phyloP scores from a whole-genome alignment of 768 basidiomycete genomes.

The Trametopsis cervina region DNA sequence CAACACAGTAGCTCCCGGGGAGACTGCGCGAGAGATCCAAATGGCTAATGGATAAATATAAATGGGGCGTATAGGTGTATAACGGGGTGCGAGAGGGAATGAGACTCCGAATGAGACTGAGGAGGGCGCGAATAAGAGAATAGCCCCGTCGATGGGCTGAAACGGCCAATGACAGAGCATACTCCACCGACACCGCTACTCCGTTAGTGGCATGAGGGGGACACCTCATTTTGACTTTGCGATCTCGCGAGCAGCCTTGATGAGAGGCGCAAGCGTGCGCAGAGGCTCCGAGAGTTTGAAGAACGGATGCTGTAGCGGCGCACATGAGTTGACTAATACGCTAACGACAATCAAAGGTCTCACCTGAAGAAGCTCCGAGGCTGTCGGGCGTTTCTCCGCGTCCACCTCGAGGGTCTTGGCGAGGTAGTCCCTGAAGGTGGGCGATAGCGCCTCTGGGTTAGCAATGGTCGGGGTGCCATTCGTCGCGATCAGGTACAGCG shows the following conservation, averaged over 20 bases:
- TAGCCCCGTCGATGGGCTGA: too few relatives aligned
- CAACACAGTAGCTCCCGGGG: too few relatives aligned
- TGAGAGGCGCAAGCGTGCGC: conserved; percentile 78
- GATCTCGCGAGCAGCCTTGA: conserved; percentile 88
- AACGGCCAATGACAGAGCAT: too few relatives aligned
- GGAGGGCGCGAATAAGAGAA: too few relatives aligned
- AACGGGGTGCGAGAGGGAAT: too few relatives aligned
- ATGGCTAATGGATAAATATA: too few relatives aligned
- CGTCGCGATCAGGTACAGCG: conserved; percentile 95
- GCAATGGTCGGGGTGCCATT: conserved; percentile 96
- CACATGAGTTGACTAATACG: neutral
- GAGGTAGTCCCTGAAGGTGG: conserved; percentile 86
- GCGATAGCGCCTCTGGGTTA: conserved; percentile 73
- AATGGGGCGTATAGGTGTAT: too few relatives aligned
- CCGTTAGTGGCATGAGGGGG: too few relatives aligned
- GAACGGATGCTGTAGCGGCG: conserved; percentile 62
- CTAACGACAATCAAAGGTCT: conserved; percentile 16
- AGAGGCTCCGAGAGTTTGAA: conserved; percentile 85
- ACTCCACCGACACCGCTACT: too few relatives aligned
- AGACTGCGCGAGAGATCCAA: too few relatives aligned
- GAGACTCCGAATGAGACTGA: too few relatives aligned
- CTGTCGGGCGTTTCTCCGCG: conserved; percentile 87
- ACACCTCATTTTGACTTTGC: conserved; percentile 49
- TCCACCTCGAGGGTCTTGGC: conserved; percentile 88
- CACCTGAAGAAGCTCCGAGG: conserved; percentile 74